Base-by-base conservation (phyloP, 441 rosid genomes). In the Omphalea diandra region DNA sequence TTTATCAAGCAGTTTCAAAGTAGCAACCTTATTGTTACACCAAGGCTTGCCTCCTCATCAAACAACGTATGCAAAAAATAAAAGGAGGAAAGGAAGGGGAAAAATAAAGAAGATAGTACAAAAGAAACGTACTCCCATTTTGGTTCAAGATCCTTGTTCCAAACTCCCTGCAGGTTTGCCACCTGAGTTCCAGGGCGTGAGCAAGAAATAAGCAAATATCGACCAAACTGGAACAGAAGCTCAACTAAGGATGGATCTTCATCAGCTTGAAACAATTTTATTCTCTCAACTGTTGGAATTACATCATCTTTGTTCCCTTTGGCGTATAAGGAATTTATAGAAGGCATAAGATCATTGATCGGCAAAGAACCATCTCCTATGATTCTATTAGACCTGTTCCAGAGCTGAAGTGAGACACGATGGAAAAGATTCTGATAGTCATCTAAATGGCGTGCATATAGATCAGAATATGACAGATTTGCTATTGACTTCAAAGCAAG, bases 131-230 rank as follows among this genome's bases (percentile, higher is more conserved):
- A 95, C 98, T 93, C 96, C 98, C 98, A 93, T 50, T 75, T 78
- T 41, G 98, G 99, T 49, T 84, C 79, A 26, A 89, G 77, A 79
- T 88, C 90, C 71, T 82, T 79, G 80, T 89, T 95, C 99, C 99
- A 95, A 72, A 95, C 79, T 43, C 98, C 99, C 76, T 95, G 98
- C 78, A 90, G 83, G 75, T 93, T 93, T 47, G 99, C 85, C 70
- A 87, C 93, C 71, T 90, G 99, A 35, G 96, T 90, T 73, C 97
- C 97, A 0, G 97, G 95, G 60, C 95, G 83, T 22, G 98, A 95
- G 24, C 88, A 83, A 70, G 97, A 88, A 68, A 95, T 93, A 61
- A 90, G 97, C 77, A 95, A 80, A 84, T 93, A 95, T 7, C 98
- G 83, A 63, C 97, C 99, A 73, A 86, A 95, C 55, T 95, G 99